These are phyloP conservation scores for Tuber calosporum DNA, from an alignment of 495 filamentous ascomycete species.

Conservation along the genomic window DNA sequence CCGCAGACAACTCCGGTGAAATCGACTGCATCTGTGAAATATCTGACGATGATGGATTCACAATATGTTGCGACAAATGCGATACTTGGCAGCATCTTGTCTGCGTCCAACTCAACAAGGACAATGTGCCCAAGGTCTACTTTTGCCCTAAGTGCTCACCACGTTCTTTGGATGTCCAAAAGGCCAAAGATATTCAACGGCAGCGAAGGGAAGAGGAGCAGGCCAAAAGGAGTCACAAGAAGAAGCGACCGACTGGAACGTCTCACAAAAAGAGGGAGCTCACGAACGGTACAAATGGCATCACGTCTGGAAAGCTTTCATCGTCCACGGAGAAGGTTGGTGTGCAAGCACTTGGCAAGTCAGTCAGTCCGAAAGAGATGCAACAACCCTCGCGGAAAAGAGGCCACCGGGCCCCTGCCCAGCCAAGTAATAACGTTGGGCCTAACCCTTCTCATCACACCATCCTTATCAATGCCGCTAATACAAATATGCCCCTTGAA, in stretches of 20 bases:
- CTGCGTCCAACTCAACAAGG: constrained; percentile 75
- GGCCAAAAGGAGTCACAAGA: constrained; percentile 61
- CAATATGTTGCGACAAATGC: constrained; percentile 90
- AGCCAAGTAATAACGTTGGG: constrained; percentile 13
- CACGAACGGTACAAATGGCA: constrained; percentile 45
- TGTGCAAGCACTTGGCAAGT: constrained; percentile 25
- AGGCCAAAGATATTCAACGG: constrained; percentile 62
- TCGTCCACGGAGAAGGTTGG: constrained; percentile 38
- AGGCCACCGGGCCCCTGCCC: constrained; percentile 22
- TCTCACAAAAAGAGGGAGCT: constrained; percentile 49
- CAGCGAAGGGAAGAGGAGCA: constrained; percentile 54
- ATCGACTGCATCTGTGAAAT: constrained; percentile 97
- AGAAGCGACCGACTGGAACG: constrained; percentile 56
- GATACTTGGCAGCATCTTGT: constrained; percentile 97
- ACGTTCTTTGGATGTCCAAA: constrained; percentile 59
- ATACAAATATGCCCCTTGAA: constrained; percentile 1
- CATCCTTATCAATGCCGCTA: not conserved
- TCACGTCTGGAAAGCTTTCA: constrained; percentile 42
- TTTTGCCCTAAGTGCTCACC: constrained; percentile 82
- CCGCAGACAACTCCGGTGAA: constrained; percentile 35
- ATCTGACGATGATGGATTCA: constrained; percentile 90
- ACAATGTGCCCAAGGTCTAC: constrained; percentile 67
- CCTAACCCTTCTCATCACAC: constrained; percentile 5
- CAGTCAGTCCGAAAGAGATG: constrained; percentile 53
- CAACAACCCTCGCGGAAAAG: constrained; percentile 45